A percentile compares a stretch with the other conserved stretches of the same genome.
phyloP scores from a whole-genome alignment of 2,329 filamentous ascomycete species.

The Bipolaris cookei region DNA sequence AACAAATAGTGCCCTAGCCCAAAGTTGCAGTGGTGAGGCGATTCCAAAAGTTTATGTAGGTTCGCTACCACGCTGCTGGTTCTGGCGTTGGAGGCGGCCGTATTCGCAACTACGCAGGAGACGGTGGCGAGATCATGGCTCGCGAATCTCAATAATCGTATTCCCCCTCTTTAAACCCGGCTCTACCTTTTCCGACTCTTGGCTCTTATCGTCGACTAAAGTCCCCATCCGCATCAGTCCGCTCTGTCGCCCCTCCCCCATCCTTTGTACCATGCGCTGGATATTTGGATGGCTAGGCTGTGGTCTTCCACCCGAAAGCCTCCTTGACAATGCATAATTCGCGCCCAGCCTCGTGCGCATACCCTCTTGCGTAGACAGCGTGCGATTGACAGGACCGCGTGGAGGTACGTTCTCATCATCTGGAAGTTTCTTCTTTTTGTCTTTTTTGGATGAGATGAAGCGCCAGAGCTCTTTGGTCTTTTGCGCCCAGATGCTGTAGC shows the following conservation, averaged over 20 bases:
- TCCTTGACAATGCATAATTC: neutral
- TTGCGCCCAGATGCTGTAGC: slow-evolving; percentile 47
- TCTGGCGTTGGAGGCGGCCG: too few species aligned
- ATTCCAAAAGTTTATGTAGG: too few species aligned
- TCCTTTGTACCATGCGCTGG: slow-evolving; percentile 37
- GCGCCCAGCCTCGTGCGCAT: slow-evolving; percentile 34
- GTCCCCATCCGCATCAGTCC: slow-evolving; percentile 34
- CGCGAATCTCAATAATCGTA: slow-evolving; percentile 13
- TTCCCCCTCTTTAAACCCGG: slow-evolving; percentile 23
- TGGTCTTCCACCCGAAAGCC: slow-evolving; percentile 19
- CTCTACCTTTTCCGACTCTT: slow-evolving; percentile 1
- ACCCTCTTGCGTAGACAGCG: slow-evolving; percentile 37
- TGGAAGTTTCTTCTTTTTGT: slow-evolving; percentile 15
- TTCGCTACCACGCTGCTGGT: too few species aligned
- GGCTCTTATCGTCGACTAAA: slow-evolving; percentile 14
- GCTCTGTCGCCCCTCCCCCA: slow-evolving; percentile 37
- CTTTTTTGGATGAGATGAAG: slow-evolving; percentile 27
- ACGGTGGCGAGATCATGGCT: neutral
- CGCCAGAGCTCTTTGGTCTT: slow-evolving; percentile 40
- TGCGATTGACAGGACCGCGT: slow-evolving; percentile 24
- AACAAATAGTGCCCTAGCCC: too few species aligned
- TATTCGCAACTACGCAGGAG: too few species aligned
- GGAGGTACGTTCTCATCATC: slow-evolving; percentile 16
- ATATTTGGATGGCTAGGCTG: slow-evolving; percentile 39
- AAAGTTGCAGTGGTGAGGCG: too few species aligned